A percentile compares a stretch with the other conserved stretches of the same genome.
These are phyloP conservation scores for Datura wrightii DNA, from an alignment of 257 asterid genomes.

Conservation along the genomic window DNA sequence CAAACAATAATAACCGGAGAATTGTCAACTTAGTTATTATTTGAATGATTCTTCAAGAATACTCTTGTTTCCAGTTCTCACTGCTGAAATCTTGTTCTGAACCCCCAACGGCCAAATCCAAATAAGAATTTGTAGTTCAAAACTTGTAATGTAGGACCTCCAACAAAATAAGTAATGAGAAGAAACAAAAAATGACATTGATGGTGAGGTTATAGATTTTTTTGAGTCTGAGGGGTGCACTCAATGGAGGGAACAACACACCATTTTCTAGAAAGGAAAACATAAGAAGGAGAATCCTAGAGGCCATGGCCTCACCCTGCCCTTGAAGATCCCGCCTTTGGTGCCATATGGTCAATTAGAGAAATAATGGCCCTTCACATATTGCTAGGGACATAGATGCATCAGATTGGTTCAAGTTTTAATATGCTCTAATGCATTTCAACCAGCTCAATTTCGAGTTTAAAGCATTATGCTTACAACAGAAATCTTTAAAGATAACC, in stretches of 20 bases:
- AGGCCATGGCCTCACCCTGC: conserved; percentile 1
- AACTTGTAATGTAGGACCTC: neutral
- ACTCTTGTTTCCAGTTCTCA: neutral
- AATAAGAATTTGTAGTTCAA: neutral
- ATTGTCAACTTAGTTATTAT: neutral
- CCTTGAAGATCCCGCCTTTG: conserved; percentile 10
- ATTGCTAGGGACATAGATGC: conserved; percentile 10
- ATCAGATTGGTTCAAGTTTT: neutral
- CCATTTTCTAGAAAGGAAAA: conserved; percentile 10
- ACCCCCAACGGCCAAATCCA: neutral
- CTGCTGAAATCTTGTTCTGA: neutral
- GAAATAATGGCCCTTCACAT: neutral
- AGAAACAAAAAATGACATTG: neutral
- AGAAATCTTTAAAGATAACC: neutral
- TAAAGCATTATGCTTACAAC: neutral
- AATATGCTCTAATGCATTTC: neutral
- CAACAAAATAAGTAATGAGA: neutral
- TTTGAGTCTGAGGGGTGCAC: neutral
- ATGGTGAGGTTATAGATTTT: neutral
- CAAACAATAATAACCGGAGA: conserved; percentile 1
- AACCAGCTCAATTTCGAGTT: neutral
- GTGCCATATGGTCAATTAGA: neutral
- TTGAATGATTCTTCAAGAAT: conserved; percentile 17
- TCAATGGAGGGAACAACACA: neutral
- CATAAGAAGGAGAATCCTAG: neutral